Conservation (phyloP, 2,329 filamentous ascomycete species). For the Xylaria sp. region DNA sequence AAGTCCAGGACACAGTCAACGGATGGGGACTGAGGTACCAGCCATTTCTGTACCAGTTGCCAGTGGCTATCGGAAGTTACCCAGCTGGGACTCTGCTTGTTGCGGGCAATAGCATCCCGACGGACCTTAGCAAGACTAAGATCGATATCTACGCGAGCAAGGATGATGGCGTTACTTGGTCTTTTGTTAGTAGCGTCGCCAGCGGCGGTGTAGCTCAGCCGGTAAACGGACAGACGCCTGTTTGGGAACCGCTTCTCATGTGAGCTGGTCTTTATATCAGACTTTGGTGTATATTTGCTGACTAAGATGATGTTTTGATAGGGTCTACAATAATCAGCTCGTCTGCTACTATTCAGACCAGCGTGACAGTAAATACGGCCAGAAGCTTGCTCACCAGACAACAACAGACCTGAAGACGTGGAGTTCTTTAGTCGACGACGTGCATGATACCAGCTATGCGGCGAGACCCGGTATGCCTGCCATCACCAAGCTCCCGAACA, state of each 20-base stretch:
- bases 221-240: slow-evolving; percentile 66
- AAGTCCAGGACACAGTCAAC: slow-evolving; percentile 70
- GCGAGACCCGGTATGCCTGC: slow-evolving; percentile 47
- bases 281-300: background rate
- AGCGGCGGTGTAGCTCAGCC: slow-evolving; percentile 67
- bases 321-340: slow-evolving; percentile 65
- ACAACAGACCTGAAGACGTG: slow-evolving; percentile 68
- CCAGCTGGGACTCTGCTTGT: slow-evolving; percentile 70
- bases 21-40: slow-evolving; percentile 74
- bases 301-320: slow-evolving; percentile 37
- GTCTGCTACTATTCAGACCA: slow-evolving; percentile 77
- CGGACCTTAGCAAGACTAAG: slow-evolving; percentile 68
- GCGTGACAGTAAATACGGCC: slow-evolving; percentile 68
- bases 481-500: slow-evolving; percentile 65
- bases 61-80: slow-evolving; percentile 65
- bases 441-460: slow-evolving; percentile 57
- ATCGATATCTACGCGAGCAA: slow-evolving; percentile 74
- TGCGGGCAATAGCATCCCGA: slow-evolving; percentile 67
- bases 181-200: slow-evolving; percentile 72
- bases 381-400: slow-evolving; percentile 73
- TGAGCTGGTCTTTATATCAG: slow-evolving; percentile 34
- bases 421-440: slow-evolving; percentile 68
- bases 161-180: slow-evolving; percentile 70
- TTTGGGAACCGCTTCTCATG: slow-evolving; percentile 77
- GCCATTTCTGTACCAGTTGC: slow-evolving; percentile 72